Evolutionary conservation across 371 early-diverging fungal genomes (phyloP), one percentile per base, ranked within the genome.

Genomic region (Apophysomyces elegans): DNA sequence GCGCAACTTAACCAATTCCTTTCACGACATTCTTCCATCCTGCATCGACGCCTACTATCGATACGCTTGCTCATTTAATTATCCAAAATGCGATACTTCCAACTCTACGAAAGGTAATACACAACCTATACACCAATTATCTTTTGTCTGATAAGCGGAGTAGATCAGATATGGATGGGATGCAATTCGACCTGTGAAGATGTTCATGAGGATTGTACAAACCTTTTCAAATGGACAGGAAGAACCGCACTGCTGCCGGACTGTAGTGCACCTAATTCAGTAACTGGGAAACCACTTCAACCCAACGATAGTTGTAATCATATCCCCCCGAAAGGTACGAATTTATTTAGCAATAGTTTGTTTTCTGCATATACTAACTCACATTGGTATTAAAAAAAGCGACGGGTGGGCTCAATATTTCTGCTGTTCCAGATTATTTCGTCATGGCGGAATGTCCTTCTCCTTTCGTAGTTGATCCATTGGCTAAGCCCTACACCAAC

Each of bases 131-230:
- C 47, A 16, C 26, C 47, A 12, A 11, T 50, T 14, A 9, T n/a
- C 59, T 11, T 44, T 35, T 14, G 35, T 32, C 11, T 44, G 7
- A 12, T 37, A 35, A 36, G 7, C 26, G n/a, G 5, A 35, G 26
- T 36, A 72, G 70, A 60, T 43, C 50, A 56, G 56, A 67, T 75
- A 8, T 54, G 61, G 37, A 78, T 79, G 61, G 80, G 84, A 1
- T 88, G 88, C 63, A 57, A 66, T 35, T 80, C 84, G 8, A 76
- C 84, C 14, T 88, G 88, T 60, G 59, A 80, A 13, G 68, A 64
- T 12, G 79, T 73, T 0, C 43, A 63, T 2, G 26, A 67, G 5
- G 45, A 65, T 14, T 88, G 88, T 66, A 58, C 47, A 41, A 62
- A 69, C 1, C 71, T 80, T 14, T 79, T 88, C 46, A 67, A 62